Evolutionary conservation across 2,329 filamentous ascomycete genomes (phyloP), one percentile per base, ranked within the genome.

Genomic region (Penicillium concentricum): DNA sequence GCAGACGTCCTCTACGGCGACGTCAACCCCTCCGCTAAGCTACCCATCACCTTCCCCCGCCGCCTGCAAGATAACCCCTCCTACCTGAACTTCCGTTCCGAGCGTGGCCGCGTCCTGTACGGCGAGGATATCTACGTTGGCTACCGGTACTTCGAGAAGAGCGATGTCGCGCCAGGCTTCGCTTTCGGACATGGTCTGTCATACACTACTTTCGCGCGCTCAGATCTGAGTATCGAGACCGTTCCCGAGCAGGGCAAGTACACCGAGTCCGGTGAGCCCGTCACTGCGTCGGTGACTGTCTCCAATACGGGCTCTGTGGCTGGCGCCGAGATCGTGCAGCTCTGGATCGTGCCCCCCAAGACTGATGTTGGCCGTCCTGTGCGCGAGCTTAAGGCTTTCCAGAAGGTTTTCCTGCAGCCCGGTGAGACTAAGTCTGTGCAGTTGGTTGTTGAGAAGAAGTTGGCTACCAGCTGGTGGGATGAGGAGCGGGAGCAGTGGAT

Each of bases 51-150:
- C 2, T 92, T 92, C 76, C 90, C 91, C 1, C 79, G 79, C 51
- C 79, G 80, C 16, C 69, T 88, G 1, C 82, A 88, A 67, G 87
- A 92, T 67, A 91, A 89, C 59, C 90, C 90, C 1, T 84, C 88
- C 0, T 92, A 87, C 74, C 79, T 91, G 65, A 92, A 91, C 77
- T 93, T 87, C 72, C 78, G 81, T 37, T 82, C 82, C 13, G 89
- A 93, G 72, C 85, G 86, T 35, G 84, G 88, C 43, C 82, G 88
- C 56, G 86, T 87, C 0, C 77, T 91, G 1, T 94, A 93, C 69
- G 88, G 88, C 45, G 90, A 94, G 72, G 90, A 91, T 59, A 79
- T 94, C 44, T 93, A 91, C 71, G 80, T 93, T 37, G 90, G 90
- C 4, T 94, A 94, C 75, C 82, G 89, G 22, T 91, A 87, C 77